Percentiles rank a stretch among this genome's conserved stretches.
These are phyloP conservation scores for Cladosporium sp. DNA, from an alignment of 2,329 filamentous ascomycete genomes.

Conservation along the genomic window DNA sequence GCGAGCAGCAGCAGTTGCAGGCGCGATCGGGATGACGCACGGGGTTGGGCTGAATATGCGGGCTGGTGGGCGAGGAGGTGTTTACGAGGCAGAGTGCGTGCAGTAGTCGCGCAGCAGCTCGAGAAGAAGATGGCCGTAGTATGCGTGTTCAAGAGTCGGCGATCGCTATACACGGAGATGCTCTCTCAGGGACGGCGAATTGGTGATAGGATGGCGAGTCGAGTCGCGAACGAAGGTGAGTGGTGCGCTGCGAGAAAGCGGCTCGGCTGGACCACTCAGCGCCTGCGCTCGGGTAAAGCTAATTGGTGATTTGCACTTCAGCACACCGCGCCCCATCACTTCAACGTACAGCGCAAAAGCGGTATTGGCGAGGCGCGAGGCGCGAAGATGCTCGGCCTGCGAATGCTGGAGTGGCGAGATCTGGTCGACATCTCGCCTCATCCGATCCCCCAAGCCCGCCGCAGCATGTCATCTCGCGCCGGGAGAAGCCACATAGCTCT, in stretches of 20 bases:
- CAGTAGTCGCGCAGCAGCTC: slow-evolving; percentile 2
- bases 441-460: neutral
- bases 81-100: slow-evolving; percentile 2
- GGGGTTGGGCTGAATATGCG: neutral
- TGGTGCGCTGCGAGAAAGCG: too few species aligned
- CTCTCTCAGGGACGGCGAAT: neutral
- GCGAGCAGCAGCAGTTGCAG: neutral
- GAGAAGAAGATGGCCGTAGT: neutral
- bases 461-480: slow-evolving; percentile 11
- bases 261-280: too few species aligned
- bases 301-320: slow-evolving; percentile 1
- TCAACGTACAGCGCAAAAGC: neutral
- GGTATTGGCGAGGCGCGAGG: neutral
- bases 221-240: neutral
- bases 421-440: neutral
- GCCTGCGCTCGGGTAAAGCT: neutral
- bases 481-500: neutral
- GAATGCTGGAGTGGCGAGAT: neutral
- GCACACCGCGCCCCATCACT: neutral
- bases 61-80: neutral
- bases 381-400: neutral
- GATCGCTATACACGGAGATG: neutral
- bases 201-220: neutral
- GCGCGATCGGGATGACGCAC: neutral
- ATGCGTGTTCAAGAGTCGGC: neutral